A percentile compares a stretch with the other conserved stretches of the same genome.
These are phyloP conservation scores for Barnettozyma populi DNA, from an alignment of 805 yeast genomes.

Conservation along the genomic window DNA sequence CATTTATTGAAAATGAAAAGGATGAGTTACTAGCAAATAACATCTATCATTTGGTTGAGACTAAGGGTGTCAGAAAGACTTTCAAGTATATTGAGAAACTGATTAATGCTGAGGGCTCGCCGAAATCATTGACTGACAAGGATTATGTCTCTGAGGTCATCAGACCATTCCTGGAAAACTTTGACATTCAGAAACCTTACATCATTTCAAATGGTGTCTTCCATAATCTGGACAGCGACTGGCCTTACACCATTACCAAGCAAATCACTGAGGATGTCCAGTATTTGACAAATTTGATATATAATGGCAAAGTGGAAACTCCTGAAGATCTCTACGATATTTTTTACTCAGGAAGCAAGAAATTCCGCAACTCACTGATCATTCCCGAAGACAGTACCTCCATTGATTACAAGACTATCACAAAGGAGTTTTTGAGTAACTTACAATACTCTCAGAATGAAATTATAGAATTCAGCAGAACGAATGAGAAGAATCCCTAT, in stretches of 20 bases:
- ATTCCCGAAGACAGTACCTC: conserved; percentile 41
- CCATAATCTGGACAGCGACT: conserved; percentile 42
- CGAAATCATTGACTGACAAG: conserved; percentile 11
- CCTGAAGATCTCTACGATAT: conserved; percentile 30
- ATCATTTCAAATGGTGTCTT: conserved; percentile 74
- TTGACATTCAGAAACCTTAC: conserved; percentile 43
- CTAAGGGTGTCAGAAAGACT: conserved; percentile 14
- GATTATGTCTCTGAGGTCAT: conserved; percentile 19
- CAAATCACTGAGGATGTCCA: conserved; percentile 52
- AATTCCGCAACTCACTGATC: conserved; percentile 43
- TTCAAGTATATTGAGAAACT: conserved; percentile 17
- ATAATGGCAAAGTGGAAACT: conserved; percentile 21
- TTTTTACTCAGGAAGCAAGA: conserved; percentile 38
- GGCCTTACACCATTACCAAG: conserved; percentile 49
- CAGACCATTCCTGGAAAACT: conserved; percentile 26
- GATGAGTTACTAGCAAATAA: conserved; percentile 18
- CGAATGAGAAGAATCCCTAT: conserved; percentile 9
- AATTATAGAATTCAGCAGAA: conserved; percentile 20
- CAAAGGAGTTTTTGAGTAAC: conserved; percentile 11
- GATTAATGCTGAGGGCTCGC: conserved; percentile 6
- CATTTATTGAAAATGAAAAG: conserved; percentile 34
- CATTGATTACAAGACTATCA: conserved; percentile 26
- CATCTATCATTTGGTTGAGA: conserved; percentile 14
- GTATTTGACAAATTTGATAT: conserved; percentile 20
- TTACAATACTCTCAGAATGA: conserved; percentile 9